Conservation (phyloP, 495 filamentous ascomycete species). For the Aspergillus bertholletiae region DNA sequence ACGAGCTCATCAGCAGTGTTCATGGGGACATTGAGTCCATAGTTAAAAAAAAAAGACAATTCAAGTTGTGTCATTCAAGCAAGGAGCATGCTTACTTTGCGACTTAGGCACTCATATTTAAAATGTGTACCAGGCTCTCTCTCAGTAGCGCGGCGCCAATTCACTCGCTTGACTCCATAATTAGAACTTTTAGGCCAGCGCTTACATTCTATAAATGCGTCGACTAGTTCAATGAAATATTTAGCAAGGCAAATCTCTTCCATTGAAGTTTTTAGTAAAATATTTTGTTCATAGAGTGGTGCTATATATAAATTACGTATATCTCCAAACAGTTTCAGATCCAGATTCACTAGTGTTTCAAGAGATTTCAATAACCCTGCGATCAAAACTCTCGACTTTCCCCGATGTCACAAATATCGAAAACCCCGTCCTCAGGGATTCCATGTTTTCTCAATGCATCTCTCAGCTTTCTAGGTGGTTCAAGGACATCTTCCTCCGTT, state of each 20-base stretch:
- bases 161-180: neutral
- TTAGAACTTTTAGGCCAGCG: neutral
- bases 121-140: neutral
- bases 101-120: too few relatives aligned
- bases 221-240: too few relatives aligned
- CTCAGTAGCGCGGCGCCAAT: neutral
- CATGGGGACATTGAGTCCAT: neutral
- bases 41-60: neutral
- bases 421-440: constrained; percentile 71
- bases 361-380: neutral
- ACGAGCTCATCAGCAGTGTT: neutral
- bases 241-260: too few relatives aligned
- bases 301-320: neutral
- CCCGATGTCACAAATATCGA: constrained; percentile 85
- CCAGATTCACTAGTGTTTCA: neutral
- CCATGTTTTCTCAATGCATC: constrained; percentile 69
- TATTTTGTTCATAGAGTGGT: neutral
- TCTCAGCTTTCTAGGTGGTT: constrained; percentile 74
- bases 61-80: too few relatives aligned
- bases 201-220: neutral
- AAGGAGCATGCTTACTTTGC: too few relatives aligned
- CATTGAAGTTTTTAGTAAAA: neutral
- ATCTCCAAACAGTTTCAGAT: neutral
- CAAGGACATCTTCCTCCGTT: constrained; percentile 79
- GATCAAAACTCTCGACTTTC: constrained; percentile 72